These are phyloP conservation scores for Spathaspora sp. DNA, from an alignment of 1,139 yeast species.

Conservation along the genomic window DNA sequence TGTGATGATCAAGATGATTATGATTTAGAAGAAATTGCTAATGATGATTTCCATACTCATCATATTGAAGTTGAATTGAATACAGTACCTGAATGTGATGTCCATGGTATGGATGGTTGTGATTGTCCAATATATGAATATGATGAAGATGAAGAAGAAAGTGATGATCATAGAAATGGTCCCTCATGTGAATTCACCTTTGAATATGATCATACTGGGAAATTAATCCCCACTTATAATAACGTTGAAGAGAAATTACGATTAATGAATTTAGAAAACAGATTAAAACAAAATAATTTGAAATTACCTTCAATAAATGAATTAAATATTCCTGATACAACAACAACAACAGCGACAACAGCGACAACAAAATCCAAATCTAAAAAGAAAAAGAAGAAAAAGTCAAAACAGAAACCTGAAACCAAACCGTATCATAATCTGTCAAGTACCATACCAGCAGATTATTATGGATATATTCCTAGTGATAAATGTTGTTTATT, in stretches of 20 bases:
- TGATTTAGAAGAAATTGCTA: constrained; percentile 36
- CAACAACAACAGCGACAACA: constrained; percentile 1
- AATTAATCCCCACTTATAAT: constrained; percentile 41
- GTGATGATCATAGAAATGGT: constrained; percentile 20
- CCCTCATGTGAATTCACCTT: constrained; percentile 47
- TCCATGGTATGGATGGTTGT: constrained; percentile 32
- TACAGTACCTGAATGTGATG: constrained; percentile 31
- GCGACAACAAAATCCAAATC: constrained; percentile 18
- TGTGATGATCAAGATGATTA: constrained; percentile 34
- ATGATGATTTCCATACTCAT: constrained; percentile 26
- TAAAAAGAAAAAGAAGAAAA: constrained; percentile 25
- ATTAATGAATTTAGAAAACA: constrained; percentile 22
- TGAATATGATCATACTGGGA: constrained; percentile 45
- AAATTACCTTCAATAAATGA: constrained; percentile 20
- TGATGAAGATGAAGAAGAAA: constrained; percentile 17
- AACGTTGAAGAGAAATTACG: constrained; percentile 42
- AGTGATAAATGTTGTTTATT: constrained; percentile 43
- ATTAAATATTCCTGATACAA: constrained; percentile 6
- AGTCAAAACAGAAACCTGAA: constrained; percentile 12
- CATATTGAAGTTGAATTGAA: constrained; percentile 47
- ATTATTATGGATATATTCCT: constrained; percentile 14
- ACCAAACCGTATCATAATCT: constrained; percentile 2
- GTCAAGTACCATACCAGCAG: constrained; percentile 8
- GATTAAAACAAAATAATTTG: constrained; percentile 5
- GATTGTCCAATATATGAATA: constrained; percentile 29